phyloP scores from a whole-genome alignment of 345 rosid genomes.

The Brassica juncea region DNA sequence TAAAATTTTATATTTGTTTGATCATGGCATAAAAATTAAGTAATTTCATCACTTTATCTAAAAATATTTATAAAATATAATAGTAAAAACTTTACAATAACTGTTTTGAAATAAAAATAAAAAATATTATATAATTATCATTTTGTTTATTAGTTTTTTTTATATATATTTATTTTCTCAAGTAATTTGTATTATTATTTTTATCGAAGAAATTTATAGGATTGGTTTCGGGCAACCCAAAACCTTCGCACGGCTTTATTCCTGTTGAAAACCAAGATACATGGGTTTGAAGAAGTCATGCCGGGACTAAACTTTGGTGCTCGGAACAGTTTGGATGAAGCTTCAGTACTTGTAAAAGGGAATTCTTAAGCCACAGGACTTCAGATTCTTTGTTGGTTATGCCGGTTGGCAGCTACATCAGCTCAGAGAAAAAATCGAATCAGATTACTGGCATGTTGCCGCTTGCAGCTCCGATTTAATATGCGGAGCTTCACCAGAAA shows the following conservation, averaged over 20 bases:
- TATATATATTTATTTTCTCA: no score
- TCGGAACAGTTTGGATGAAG: constrained; percentile 76
- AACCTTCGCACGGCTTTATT: not conserved
- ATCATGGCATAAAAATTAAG: no score
- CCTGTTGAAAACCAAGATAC: constrained; percentile 45
- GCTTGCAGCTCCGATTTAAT: constrained; percentile 80
- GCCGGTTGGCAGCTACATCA: constrained; percentile 95
- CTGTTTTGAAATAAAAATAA: no score
- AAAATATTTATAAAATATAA: no score
- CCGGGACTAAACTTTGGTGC: constrained; percentile 83
- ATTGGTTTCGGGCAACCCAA: no score
- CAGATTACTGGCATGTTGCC: constrained; percentile 78
- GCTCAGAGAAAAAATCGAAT: constrained; percentile 79
- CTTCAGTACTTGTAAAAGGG: constrained; percentile 78
- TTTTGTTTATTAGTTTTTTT: no score
- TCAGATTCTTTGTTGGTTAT: constrained; percentile 85
- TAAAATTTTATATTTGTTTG: no score
- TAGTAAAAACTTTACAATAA: no score
- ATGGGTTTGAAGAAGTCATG: constrained; percentile 74
- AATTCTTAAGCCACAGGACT: constrained; percentile 69
- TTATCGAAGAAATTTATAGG: no score
- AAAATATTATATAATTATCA: no score
- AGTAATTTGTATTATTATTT: no score
- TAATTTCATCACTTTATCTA: no score
- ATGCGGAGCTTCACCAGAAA: constrained; percentile 58